Percentiles rank a stretch among this genome's conserved stretches.
phyloP scores from a whole-genome alignment of 2,329 filamentous ascomycete species.

The Diaporthe nobilis region DNA sequence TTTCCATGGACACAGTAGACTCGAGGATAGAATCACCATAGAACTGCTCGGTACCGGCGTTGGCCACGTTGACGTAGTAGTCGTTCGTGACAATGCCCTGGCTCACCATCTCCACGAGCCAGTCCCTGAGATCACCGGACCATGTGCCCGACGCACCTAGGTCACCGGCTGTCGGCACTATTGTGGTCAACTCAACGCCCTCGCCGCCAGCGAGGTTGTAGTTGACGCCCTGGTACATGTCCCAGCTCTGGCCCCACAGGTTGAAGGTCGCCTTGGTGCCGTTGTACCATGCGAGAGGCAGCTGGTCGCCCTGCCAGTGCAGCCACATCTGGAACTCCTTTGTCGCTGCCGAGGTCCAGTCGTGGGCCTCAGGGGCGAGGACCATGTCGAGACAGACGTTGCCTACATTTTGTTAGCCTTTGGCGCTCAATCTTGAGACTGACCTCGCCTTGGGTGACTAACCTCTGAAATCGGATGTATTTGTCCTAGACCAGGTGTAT shows the following conservation, averaged over 20 bases:
- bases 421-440: neutral
- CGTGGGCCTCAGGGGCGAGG: slow-evolving; percentile 21
- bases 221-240: slow-evolving; percentile 38
- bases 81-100: slow-evolving; percentile 34
- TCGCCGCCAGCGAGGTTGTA: slow-evolving; percentile 32
- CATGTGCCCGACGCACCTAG: slow-evolving; percentile 29
- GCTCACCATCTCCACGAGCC: slow-evolving; percentile 31
- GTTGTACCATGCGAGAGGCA: slow-evolving; percentile 35
- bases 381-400: slow-evolving; percentile 33
- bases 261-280: slow-evolving; percentile 36
- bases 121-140: slow-evolving; percentile 37
- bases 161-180: slow-evolving; percentile 7
- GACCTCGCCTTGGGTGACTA: neutral
- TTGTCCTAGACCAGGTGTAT: slow-evolving; percentile 35
- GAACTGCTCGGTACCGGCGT: slow-evolving; percentile 37
- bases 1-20: slow-evolving; percentile 26
- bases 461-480: slow-evolving; percentile 34
- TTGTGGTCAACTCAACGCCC: slow-evolving; percentile 34
- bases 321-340: slow-evolving; percentile 38
- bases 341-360: slow-evolving; percentile 32
- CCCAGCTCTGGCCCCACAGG: slow-evolving; percentile 33
- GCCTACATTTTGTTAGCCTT: neutral
- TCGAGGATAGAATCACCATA: slow-evolving; percentile 35
- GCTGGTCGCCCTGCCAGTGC: slow-evolving; percentile 36
- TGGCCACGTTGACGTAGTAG: slow-evolving; percentile 35